Evolutionary conservation across 1,139 yeast species (phyloP).

Genomic region (Saccharomyces hybrid): DNA sequence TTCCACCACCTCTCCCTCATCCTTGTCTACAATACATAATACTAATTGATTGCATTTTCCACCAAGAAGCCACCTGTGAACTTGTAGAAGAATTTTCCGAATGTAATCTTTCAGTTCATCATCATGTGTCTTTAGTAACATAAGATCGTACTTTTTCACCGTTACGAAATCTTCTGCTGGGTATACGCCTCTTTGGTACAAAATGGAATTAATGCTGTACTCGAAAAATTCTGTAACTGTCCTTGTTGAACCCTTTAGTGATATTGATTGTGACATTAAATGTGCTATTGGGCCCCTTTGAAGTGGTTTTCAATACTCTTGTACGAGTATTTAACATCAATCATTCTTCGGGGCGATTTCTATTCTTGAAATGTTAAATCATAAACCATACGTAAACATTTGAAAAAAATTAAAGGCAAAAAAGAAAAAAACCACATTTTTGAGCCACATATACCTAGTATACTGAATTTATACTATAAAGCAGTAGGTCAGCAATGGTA

Average conservation of each 20-base stretch:
- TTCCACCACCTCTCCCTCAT: slow-evolving; percentile 63
- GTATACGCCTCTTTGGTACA: slow-evolving; percentile 85
- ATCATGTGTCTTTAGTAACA: slow-evolving; percentile 64
- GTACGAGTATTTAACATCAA: not conserved
- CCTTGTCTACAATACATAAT: slow-evolving; percentile 62
- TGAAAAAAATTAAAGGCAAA: not conserved
- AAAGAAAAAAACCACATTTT: not conserved
- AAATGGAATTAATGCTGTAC: slow-evolving; percentile 67
- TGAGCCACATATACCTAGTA: not conserved
- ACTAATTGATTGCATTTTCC: slow-evolving; percentile 64
- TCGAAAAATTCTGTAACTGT: slow-evolving; percentile 78
- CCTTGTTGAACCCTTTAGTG: slow-evolving; percentile 71
- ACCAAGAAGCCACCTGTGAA: slow-evolving; percentile 73
- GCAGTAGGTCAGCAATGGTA: slow-evolving; percentile 2
- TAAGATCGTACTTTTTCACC: slow-evolving; percentile 74
- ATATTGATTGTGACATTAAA: slow-evolving; percentile 31
- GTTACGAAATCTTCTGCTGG: slow-evolving; percentile 81
- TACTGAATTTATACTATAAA: not conserved
- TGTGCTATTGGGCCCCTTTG: not conserved
- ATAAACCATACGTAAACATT: not conserved
- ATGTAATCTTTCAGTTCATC: slow-evolving; percentile 71
- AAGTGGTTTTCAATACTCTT: not conserved
- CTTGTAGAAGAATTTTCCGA: slow-evolving; percentile 58
- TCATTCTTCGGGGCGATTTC: not conserved
- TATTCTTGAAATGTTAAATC: slow-evolving; percentile 1